Evolutionary conservation across 1,139 yeast species (phyloP).

Genomic region (Saccharomycopsis hybrid): DNA sequence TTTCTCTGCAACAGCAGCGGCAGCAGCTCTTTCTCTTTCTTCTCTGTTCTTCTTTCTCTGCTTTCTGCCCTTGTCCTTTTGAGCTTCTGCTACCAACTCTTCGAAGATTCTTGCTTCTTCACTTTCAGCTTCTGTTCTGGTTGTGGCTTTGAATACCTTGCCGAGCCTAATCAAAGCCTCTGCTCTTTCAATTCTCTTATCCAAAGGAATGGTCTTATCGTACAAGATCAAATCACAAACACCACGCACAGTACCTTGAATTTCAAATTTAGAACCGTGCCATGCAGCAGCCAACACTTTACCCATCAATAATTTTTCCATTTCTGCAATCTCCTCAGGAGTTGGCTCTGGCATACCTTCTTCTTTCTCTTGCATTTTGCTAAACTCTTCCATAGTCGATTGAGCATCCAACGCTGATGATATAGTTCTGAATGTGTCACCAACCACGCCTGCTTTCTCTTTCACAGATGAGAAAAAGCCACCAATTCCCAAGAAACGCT

Average conservation of each 20-base stretch:
- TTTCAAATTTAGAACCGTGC: slow-evolving; percentile 89
- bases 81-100: slow-evolving; percentile 86
- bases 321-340: slow-evolving; percentile 73
- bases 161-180: slow-evolving; percentile 73
- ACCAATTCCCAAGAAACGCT: slow-evolving; percentile 72
- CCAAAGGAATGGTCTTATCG: slow-evolving; percentile 48
- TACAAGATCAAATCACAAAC: slow-evolving; percentile 75
- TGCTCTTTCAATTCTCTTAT: slow-evolving; percentile 67
- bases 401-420: slow-evolving; percentile 89
- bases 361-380: slow-evolving; percentile 56
- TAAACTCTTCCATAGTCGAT: slow-evolving; percentile 75
- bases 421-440: slow-evolving; percentile 82
- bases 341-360: slow-evolving; percentile 53
- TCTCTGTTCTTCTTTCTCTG: slow-evolving; percentile 24
- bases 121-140: slow-evolving; percentile 77
- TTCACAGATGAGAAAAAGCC: slow-evolving; percentile 80
- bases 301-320: slow-evolving; percentile 83
- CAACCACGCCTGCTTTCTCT: slow-evolving; percentile 80
- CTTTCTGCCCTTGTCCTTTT: slow-evolving; percentile 64
- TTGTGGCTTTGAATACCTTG: slow-evolving; percentile 55
- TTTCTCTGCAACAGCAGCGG: too few relatives aligned
- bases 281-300: slow-evolving; percentile 93
- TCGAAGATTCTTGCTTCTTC: slow-evolving; percentile 91
- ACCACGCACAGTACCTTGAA: slow-evolving; percentile 75
- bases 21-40: slow-evolving; percentile 13